Base-by-base conservation (phyloP, 176 grass and related monocot genomes). In the Ensete glaucum region DNA sequence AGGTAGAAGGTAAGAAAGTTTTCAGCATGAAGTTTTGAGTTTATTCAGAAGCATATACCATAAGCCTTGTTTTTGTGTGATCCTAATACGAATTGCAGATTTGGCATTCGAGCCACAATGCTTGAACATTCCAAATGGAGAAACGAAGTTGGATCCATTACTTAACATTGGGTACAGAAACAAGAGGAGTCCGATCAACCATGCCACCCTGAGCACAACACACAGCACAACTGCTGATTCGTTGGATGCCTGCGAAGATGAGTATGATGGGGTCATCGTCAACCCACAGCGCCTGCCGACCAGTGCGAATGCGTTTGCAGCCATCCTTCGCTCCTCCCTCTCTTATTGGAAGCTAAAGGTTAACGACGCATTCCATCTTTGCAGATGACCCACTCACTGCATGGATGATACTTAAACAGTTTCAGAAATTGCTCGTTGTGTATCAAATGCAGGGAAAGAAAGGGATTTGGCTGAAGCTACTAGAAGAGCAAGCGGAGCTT, bases 391-490 rank as follows among this genome's bases (percentile, higher is more conserved):
- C 22, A 25, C 24, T 25, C 55, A 24, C 48, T 76, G 24, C 34
- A 9, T 17, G 52, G 52, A 68, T 70, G 23, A 67, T 67, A 57
- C 19, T 14, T 81, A 2, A 15, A 58, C 22, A 23, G 5, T 62
- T 60, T 70, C 25, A 75, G 14, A 17, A 54, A 16, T 63, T 60
- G 21, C 49, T 65, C 21, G 49, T 66, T 68, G 56, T 74, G 29
- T 79, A n/a, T 67, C 49, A 72, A 71, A 26, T 77, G 54, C 80
- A 89, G 88, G 84, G 82, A 21, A 89, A 88, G 76, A 80, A 69
- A 77, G 84, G 92, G 64, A 71, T 91, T 84, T 96, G 54, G 89
- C 77, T 87, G 23, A 91, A 81, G 77, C 77, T 85, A 83, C 76
- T 85, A 54, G 84, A 87, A 85, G 77, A 85, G 75, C 82, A 87